Evolutionary conservation across 345 rosid species (phyloP).

Genomic region (Acer saccharum): DNA sequence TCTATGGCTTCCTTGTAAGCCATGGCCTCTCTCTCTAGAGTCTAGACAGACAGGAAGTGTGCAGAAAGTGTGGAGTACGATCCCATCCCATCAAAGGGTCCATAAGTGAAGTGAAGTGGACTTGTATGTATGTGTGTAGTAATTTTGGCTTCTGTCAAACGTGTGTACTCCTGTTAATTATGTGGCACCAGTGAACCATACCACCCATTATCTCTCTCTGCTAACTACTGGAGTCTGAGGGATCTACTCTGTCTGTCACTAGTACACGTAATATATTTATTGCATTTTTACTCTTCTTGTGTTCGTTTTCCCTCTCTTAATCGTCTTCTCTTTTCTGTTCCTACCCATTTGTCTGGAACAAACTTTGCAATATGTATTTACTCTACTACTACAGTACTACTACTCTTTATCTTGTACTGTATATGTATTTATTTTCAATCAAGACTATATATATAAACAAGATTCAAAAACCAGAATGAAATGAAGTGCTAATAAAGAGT

Average conservation of each 20-base stretch:
- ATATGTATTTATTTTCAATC: too few relatives aligned
- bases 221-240: not conserved
- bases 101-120: conserved; percentile 21
- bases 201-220: not conserved
- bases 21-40: not conserved
- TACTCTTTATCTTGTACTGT: not conserved
- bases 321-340: conserved; percentile 21
- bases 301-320: conserved; percentile 23
- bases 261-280: conserved; percentile 17
- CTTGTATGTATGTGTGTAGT: conserved; percentile 3
- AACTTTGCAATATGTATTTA: conserved; percentile 1
- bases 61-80: conserved; percentile 31
- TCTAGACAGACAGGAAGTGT: conserved; percentile 27
- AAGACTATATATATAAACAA: too few relatives aligned
- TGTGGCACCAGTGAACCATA: conserved; percentile 14
- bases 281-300: conserved; percentile 25
- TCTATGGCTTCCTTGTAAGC: conserved; percentile 5
- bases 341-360: conserved; percentile 21
- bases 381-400: not conserved
- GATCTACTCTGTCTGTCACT: conserved; percentile 25
- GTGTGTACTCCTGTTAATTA: conserved; percentile 26
- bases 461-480: too few relatives aligned
- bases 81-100: conserved; percentile 24
- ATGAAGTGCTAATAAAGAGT: too few relatives aligned
- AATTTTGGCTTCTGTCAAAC: conserved; percentile 16